Evolutionary conservation across 768 basidiomycete species (phyloP).

Genomic region (Agrocybe pediades): DNA sequence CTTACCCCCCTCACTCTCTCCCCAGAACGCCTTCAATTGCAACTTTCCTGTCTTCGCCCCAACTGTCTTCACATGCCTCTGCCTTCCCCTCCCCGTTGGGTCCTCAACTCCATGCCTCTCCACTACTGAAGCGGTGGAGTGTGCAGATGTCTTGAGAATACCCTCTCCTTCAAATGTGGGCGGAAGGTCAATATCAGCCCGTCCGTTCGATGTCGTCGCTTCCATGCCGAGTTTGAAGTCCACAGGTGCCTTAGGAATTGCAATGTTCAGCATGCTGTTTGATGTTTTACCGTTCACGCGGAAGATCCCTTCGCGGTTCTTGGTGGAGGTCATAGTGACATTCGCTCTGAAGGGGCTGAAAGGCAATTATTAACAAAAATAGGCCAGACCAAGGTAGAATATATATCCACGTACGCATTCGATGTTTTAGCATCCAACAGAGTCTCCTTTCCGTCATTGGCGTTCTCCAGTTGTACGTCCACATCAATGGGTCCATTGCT

Average conservation of each 20-base stretch:
- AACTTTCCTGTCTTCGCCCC: neutral
- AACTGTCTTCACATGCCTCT: neutral
- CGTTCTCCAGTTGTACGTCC: conserved; percentile 40
- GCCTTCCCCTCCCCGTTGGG: neutral
- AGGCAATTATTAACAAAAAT: neutral
- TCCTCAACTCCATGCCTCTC: neutral
- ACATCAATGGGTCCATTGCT: conserved; percentile 42
- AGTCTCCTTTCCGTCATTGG: conserved; percentile 7
- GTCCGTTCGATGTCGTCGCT: conserved; percentile 35
- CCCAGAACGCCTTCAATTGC: neutral
- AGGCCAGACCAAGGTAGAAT: neutral
- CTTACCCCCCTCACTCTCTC: neutral
- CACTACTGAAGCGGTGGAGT: neutral
- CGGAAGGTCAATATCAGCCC: conserved; percentile 32
- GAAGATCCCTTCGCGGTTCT: conserved; percentile 29
- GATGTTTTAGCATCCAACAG: neutral
- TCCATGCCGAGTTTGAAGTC: conserved; percentile 30
- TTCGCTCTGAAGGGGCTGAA: conserved; percentile 9
- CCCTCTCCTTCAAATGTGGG: conserved; percentile 41
- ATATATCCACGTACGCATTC: neutral
- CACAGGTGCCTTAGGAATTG: conserved; percentile 31
- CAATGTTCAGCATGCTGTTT: conserved; percentile 32
- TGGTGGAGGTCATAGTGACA: conserved; percentile 8
- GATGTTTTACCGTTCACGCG: conserved; percentile 29
- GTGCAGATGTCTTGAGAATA: conserved; percentile 15